phyloP scores from a whole-genome alignment of 257 asterid species.

The Cinchona pubescens region DNA sequence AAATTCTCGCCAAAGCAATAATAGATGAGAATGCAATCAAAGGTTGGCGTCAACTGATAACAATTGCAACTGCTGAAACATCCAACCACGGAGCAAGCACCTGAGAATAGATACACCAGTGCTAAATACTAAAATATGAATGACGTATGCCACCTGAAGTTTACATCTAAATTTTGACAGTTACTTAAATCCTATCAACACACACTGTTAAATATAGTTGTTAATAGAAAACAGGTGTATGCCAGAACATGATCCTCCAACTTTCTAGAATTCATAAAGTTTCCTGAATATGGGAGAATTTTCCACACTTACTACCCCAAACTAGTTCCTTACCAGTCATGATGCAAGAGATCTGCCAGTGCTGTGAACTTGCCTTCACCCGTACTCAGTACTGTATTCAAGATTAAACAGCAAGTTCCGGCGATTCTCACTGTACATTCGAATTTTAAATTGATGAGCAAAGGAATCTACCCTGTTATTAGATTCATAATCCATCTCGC shows the following conservation, averaged over 20 bases:
- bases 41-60: conserved; percentile 15
- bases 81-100: conserved; percentile 8
- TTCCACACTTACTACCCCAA: background rate
- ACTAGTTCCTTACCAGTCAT: background rate
- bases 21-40: conserved; percentile 7
- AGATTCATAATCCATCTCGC: conserved; percentile 79
- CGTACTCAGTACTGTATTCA: conserved; percentile 44
- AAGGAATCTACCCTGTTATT: conserved; percentile 47
- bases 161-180: background rate
- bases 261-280: background rate
- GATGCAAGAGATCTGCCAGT: conserved; percentile 9
- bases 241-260: background rate
- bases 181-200: background rate
- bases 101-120: conserved; percentile 23
- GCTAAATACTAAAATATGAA: conserved; percentile 15
- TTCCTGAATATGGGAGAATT: background rate
- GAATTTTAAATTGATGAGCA: conserved; percentile 39
- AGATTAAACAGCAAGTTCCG: conserved; percentile 55
- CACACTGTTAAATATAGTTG: background rate
- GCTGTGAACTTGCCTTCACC: conserved; percentile 38
- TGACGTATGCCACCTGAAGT: background rate
- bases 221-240: background rate
- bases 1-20: background rate
- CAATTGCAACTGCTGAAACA: conserved; percentile 19
- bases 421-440: conserved; percentile 58